These are phyloP conservation scores for Pseudotsuga menziesii DNA, from an alignment of 75 land plant genomes.

Conservation along the genomic window DNA sequence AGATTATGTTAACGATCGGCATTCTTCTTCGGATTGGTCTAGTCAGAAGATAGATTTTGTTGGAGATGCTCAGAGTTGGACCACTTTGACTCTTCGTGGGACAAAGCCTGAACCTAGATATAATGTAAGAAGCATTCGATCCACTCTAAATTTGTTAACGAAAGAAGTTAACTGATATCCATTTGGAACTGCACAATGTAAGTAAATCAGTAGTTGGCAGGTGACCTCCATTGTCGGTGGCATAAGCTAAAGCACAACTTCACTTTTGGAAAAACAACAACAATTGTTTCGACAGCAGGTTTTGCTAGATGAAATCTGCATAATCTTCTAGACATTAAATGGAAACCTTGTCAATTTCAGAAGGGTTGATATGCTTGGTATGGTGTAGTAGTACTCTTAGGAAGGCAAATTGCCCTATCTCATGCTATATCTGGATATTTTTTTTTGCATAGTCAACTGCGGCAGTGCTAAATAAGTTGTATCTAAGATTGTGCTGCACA, in stretches of 20 bases:
- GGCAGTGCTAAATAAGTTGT: no score
- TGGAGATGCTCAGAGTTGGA: conserved; percentile 41
- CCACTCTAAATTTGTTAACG: neutral
- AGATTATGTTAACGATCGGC: conserved; percentile 1
- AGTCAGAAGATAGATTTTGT: neutral
- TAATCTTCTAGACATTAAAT: neutral
- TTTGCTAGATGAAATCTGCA: neutral
- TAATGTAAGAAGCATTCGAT: conserved; percentile 40
- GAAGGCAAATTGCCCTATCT: neutral
- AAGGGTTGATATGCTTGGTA: neutral
- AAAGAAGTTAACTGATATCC: neutral
- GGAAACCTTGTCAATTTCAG: neutral
- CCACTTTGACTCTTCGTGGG: conserved; percentile 47
- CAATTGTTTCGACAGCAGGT: neutral
- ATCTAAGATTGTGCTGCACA: neutral
- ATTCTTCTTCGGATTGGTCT: neutral
- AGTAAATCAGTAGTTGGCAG: conserved; percentile 2
- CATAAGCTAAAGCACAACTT: neutral
- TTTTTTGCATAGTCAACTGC: neutral
- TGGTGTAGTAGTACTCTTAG: neutral
- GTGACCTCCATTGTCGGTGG: neutral
- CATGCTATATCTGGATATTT: neutral
- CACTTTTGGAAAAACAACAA: neutral
- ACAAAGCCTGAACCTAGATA: conserved; percentile 74
- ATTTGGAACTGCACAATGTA: neutral